phyloP scores from a whole-genome alignment of 1,284 basidiomycete genomes.

The Apiotrichum gracile region DNA sequence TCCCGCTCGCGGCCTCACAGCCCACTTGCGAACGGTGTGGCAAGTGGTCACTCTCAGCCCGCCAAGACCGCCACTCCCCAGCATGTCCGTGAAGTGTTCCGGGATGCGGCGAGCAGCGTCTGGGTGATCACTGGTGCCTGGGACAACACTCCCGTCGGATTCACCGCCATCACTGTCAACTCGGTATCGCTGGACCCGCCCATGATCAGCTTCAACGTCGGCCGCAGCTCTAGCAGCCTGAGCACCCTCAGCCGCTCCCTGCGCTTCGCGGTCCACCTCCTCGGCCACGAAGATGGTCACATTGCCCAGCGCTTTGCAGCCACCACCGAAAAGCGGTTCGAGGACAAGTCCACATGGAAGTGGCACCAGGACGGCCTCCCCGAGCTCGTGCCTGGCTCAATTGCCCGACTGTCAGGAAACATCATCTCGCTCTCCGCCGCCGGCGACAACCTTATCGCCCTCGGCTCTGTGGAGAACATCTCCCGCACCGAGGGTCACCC shows the following conservation, averaged over 20 bases:
- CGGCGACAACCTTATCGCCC: slow-evolving; percentile 15
- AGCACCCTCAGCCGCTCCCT: slow-evolving; percentile 10
- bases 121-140: slow-evolving; percentile 12
- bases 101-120: slow-evolving; percentile 7
- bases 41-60: background rate
- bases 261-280: slow-evolving; percentile 10
- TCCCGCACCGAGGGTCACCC: slow-evolving; percentile 2
- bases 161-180: slow-evolving; percentile 16
- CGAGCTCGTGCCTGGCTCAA: background rate
- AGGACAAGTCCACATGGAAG: slow-evolving; percentile 6
- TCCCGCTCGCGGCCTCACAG: background rate
- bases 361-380: slow-evolving; percentile 12
- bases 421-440: slow-evolving; percentile 9
- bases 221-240: slow-evolving; percentile 5
- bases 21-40: background rate
- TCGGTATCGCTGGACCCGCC: slow-evolving; percentile 12
- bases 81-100: background rate
- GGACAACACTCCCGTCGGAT: slow-evolving; percentile 10
- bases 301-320: slow-evolving; percentile 7
- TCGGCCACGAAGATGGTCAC: slow-evolving; percentile 1
- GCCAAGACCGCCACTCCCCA: background rate
- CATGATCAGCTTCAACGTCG: slow-evolving; percentile 16
- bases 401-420: slow-evolving; percentile 7
- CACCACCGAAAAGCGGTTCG: slow-evolving; percentile 7
- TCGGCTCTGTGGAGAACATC: slow-evolving; percentile 3